Evolutionary conservation across 2,329 filamentous ascomycete genomes (phyloP).

Genomic region (Alternaria triticimaculans): DNA sequence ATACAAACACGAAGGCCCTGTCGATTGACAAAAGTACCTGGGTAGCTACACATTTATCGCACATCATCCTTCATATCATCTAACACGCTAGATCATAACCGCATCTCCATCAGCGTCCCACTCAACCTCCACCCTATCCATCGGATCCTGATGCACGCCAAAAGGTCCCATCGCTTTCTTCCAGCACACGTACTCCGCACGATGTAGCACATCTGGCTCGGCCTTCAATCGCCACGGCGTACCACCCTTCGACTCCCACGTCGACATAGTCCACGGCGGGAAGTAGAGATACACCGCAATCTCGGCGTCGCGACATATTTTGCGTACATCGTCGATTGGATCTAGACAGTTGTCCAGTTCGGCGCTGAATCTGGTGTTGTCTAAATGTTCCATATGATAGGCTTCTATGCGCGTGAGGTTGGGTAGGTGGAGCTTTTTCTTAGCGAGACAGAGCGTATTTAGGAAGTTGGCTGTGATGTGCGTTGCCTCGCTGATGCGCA

Average conservation of each 20-base stretch:
- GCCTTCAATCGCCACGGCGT: conserved; percentile 15
- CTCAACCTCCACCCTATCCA: neutral
- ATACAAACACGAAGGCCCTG: no score
- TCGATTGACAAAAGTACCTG: neutral
- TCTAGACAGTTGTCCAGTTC: neutral
- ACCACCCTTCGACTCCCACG: conserved; percentile 7
- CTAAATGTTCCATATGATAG: conserved; percentile 3
- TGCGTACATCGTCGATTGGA: neutral
- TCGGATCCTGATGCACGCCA: neutral
- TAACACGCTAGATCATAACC: conserved; percentile 1
- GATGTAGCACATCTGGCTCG: neutral
- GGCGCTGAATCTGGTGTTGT: neutral
- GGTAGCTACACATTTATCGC: neutral
- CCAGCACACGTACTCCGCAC: neutral
- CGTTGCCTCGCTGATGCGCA: conserved; percentile 23
- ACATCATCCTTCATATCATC: neutral
- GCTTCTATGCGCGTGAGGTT: conserved; percentile 16
- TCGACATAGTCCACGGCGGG: conserved; percentile 8
- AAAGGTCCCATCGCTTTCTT: neutral
- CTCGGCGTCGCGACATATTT: conserved; percentile 3
- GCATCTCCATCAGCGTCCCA: conserved; percentile 15
- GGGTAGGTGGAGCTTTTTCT: conserved; percentile 4
- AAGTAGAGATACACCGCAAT: conserved; percentile 16
- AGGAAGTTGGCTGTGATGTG: conserved; percentile 7
- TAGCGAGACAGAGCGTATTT: conserved; percentile 10